A percentile compares a stretch with the other conserved stretches of the same genome.
These are phyloP conservation scores for Phytophthora podocarpi DNA, from an alignment of 352 stramenopile genomes.

Conservation along the genomic window DNA sequence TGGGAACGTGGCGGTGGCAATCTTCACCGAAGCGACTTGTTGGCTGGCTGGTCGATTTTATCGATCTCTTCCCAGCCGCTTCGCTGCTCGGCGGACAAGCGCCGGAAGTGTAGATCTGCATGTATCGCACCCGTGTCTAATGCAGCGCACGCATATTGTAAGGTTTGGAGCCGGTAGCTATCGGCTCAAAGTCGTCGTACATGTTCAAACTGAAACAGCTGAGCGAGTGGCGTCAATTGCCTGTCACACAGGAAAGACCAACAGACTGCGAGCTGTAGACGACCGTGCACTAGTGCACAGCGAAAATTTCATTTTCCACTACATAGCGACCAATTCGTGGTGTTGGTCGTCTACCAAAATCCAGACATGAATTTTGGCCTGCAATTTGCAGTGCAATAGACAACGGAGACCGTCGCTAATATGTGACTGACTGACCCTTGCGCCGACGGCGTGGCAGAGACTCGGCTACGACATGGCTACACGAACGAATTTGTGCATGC, in stretches of 20 bases:
- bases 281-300: no score
- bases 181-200: neutral
- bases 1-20: conserved; percentile 2
- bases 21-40: conserved; percentile 8
- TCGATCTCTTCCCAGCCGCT: no score
- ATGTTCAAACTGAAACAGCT: conserved; percentile 8
- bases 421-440: conserved; percentile 2
- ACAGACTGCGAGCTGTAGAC: neutral
- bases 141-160: no score
- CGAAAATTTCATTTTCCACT: no score
- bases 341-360: conserved; percentile 24
- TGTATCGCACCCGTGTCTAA: conserved; percentile 26
- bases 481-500: conserved; percentile 24
- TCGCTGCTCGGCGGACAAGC: neutral
- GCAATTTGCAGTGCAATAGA: conserved; percentile 2
- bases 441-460: neutral
- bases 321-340: neutral
- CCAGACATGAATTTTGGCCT: conserved; percentile 11
- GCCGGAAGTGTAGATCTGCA: no score
- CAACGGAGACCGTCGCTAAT: neutral
- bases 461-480: conserved; percentile 20
- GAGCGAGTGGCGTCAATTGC: neutral
- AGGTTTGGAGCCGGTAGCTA: neutral
- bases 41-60: neutral
- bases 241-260: conserved; percentile 4